phyloP scores from a whole-genome alignment of 805 yeast species.

The Candida michaelii region DNA sequence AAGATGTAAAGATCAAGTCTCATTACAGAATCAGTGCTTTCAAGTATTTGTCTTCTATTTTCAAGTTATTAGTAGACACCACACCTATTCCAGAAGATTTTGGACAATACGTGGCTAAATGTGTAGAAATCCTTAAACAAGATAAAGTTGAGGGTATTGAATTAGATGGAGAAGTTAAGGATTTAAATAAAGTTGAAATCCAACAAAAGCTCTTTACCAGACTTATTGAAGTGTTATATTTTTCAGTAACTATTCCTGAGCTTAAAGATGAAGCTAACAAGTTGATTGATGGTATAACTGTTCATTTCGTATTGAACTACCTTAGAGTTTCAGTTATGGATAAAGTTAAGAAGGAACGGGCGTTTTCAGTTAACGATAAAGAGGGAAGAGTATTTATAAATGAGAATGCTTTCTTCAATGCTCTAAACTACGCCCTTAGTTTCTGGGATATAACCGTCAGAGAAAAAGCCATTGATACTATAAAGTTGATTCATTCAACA shows the following conservation, averaged over 20 bases:
- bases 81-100: slow-evolving; percentile 48
- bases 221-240: slow-evolving; percentile 69
- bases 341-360: slow-evolving; percentile 62
- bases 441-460: slow-evolving; percentile 71
- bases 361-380: slow-evolving; percentile 72
- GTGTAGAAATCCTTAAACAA: slow-evolving; percentile 45
- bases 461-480: slow-evolving; percentile 65
- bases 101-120: slow-evolving; percentile 45
- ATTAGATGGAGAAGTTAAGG: slow-evolving; percentile 44
- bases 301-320: slow-evolving; percentile 77
- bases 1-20: slow-evolving; percentile 59
- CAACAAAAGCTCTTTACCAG: slow-evolving; percentile 67
- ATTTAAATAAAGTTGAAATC: slow-evolving; percentile 49
- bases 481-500: slow-evolving; percentile 59
- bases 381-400: slow-evolving; percentile 74
- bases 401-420: slow-evolving; percentile 69
- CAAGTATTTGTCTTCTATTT: slow-evolving; percentile 62
- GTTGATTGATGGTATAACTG: slow-evolving; percentile 65
- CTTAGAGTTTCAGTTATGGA: slow-evolving; percentile 72
- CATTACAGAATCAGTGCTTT: slow-evolving; percentile 80
- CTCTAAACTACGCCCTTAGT: slow-evolving; percentile 76
- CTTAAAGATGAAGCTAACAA: slow-evolving; percentile 63
- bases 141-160: slow-evolving; percentile 35
- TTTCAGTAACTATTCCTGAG: slow-evolving; percentile 73
- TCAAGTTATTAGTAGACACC: slow-evolving; percentile 66